phyloP scores from a whole-genome alignment of 257 asterid genomes.

The Striga asiatica region DNA sequence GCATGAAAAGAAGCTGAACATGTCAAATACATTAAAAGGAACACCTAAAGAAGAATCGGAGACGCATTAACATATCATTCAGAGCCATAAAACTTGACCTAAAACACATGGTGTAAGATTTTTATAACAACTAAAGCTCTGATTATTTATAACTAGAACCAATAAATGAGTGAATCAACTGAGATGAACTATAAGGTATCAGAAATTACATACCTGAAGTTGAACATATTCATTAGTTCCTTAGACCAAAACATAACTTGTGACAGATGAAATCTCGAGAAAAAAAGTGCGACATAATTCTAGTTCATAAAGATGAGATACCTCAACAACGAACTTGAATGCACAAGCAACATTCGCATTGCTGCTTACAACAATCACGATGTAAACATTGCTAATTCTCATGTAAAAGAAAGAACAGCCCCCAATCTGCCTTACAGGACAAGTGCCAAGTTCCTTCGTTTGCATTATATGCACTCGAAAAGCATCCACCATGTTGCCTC shows the following conservation, averaged over 20 bases:
- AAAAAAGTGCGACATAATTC: slow-evolving; percentile 7
- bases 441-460: slow-evolving; percentile 97
- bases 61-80: slow-evolving; percentile 10
- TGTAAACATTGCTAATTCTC: slow-evolving; percentile 96
- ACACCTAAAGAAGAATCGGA: not conserved
- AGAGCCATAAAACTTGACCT: slow-evolving; percentile 9
- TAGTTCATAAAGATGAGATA: slow-evolving; percentile 21
- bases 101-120: not conserved
- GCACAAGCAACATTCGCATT: slow-evolving; percentile 98
- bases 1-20: slow-evolving; percentile 25
- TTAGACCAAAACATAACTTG: not conserved
- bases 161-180: not conserved
- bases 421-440: slow-evolving; percentile 99
- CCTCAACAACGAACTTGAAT: slow-evolving; percentile 99
- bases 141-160: slow-evolving; percentile 11
- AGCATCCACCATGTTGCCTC: slow-evolving; percentile 99
- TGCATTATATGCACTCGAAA: slow-evolving; percentile 96
- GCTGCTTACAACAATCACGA: slow-evolving; percentile 98
- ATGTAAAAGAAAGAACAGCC: slow-evolving; percentile 98
- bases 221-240: slow-evolving; percentile 2
- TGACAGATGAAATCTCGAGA: slow-evolving; percentile 1
- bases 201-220: not conserved
- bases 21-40: slow-evolving; percentile 20
- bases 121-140: not conserved
- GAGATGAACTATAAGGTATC: not conserved